Evolutionary conservation across 2,329 filamentous ascomycete genomes (phyloP).

Genomic region (Sphaerulina populicola): DNA sequence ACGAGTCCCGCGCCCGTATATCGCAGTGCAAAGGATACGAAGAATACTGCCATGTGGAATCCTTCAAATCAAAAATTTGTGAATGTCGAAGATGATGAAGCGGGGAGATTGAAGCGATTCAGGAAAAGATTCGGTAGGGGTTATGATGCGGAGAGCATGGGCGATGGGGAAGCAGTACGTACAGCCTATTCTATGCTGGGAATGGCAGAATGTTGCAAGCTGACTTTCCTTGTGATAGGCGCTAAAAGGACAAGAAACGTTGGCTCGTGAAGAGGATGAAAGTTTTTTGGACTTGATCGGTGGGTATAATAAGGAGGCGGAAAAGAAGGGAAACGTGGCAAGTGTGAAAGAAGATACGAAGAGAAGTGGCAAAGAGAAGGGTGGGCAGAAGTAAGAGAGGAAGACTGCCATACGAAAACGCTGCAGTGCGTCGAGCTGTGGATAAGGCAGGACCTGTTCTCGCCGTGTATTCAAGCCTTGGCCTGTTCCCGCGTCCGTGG

Average conservation of each 20-base stretch:
- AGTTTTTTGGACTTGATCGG: slow-evolving; percentile 52
- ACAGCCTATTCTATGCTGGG: background rate
- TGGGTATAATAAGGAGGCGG: slow-evolving; percentile 35
- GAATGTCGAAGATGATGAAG: slow-evolving; percentile 92
- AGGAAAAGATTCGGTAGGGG: slow-evolving; percentile 71
- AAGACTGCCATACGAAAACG: background rate
- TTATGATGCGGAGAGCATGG: slow-evolving; percentile 57
- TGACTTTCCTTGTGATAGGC: slow-evolving; percentile 27
- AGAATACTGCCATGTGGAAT: slow-evolving; percentile 88
- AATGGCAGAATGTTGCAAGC: background rate
- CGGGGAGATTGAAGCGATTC: slow-evolving; percentile 79
- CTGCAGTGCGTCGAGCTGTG: too few relatives aligned
- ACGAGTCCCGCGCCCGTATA: slow-evolving; percentile 61
- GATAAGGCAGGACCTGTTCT: too few relatives aligned
- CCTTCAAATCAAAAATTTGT: slow-evolving; percentile 69
- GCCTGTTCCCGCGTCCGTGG: too few relatives aligned
- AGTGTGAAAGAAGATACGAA: slow-evolving; percentile 33
- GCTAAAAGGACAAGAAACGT: slow-evolving; percentile 44
- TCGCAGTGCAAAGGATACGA: slow-evolving; percentile 66
- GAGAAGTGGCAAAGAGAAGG: slow-evolving; percentile 33
- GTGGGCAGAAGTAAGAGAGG: slow-evolving; percentile 29
- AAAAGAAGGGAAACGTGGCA: slow-evolving; percentile 38
- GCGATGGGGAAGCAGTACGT: slow-evolving; percentile 26
- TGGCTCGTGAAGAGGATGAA: slow-evolving; percentile 40
- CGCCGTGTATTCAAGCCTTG: too few relatives aligned